Base-by-base conservation (phyloP, 1,284 basidiomycete species). In the Ganoderma lingzhi region DNA sequence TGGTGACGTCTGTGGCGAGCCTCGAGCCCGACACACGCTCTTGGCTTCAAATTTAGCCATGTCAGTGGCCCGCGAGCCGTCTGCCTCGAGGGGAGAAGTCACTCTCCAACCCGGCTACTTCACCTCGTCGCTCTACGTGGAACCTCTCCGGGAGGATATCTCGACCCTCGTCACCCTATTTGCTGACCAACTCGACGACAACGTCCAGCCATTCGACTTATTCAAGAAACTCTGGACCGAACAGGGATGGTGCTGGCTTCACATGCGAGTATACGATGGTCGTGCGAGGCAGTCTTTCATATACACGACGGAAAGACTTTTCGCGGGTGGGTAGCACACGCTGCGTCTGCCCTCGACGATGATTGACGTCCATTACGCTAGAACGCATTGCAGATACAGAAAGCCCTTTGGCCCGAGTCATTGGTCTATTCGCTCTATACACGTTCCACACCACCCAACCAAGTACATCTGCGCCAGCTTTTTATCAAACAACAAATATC, bases 41-140 rank as follows among this genome's bases (percentile, higher is more conserved):
- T 41, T 19, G 39, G 9, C 39, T 48, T 30, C 19, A 19, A 6
- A n/a, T 32, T n/a, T 4, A 30, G 41, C 56, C 66, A 84, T 87
- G 85, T 82, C 83, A 30, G 76, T 84, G 63, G 74, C 78, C 0
- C 80, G 82, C 2, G 80, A 82, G 30, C 82, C 85, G n/a, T 82
- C 85, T 42, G 78, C 78, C 41, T 73, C 74, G 62, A 85, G 89
- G 12, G 90, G 92, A 15, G 86, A 90, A 35, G 77, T 90, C 70
- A 81, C 86, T 56, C 81, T 94, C 3, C 93, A 94, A 75, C 91
- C 91, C 0, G 81, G 84, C 28, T 94, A 91, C 77, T 94, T 93
- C 75, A 92, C 92, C 0, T 93, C 92, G 2, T 92, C 90, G 0
- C 77, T 90, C 32, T 94, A 89, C 78, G 87, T 93, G 6, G 78